These are phyloP conservation scores for Termitomyces sp. DNA, from an alignment of 768 basidiomycete species.

Conservation along the genomic window DNA sequence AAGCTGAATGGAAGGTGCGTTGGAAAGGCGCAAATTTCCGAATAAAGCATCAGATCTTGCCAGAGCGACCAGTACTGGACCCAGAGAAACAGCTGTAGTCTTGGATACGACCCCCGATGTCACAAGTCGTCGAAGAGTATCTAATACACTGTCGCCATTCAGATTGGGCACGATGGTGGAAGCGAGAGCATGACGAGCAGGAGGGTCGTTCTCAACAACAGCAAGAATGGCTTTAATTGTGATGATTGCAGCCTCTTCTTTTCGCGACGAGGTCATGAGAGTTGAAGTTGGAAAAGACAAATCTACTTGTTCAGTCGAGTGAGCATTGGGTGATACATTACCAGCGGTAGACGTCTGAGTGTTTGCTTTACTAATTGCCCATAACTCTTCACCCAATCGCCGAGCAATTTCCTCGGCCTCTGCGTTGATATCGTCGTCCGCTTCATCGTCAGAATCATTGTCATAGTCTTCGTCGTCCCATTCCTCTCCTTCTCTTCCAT, in stretches of 20 bases:
- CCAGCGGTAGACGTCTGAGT: constrained; percentile 21
- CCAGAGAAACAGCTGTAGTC: constrained; percentile 48
- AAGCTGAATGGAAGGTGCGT: constrained; percentile 54
- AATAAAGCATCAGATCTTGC: constrained; percentile 66
- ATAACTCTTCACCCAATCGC: constrained; percentile 68
- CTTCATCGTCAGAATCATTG: constrained; percentile 43
- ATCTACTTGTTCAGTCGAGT: neutral
- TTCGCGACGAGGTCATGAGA: constrained; percentile 24
- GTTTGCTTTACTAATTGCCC: constrained; percentile 66
- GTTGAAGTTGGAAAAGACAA: constrained; percentile 7
- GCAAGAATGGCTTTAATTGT: constrained; percentile 63
- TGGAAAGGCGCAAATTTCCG: constrained; percentile 57
- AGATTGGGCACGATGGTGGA: constrained; percentile 44
- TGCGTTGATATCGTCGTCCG: constrained; percentile 58
- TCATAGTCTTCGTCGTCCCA: constrained; percentile 40
- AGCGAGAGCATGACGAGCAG: constrained; percentile 50
- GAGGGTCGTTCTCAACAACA: constrained; percentile 49
- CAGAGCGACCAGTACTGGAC: constrained; percentile 57
- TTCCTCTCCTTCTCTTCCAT: constrained; percentile 25
- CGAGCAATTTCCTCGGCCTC: constrained; percentile 74
- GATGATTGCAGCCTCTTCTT: constrained; percentile 52
- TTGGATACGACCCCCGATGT: constrained; percentile 43
- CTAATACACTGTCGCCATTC: constrained; percentile 46
- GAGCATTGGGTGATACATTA: constrained; percentile 2
- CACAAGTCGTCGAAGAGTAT: constrained; percentile 47